Percentiles rank a stretch among this genome's conserved stretches.
phyloP scores from a whole-genome alignment of 768 basidiomycete species.

The Leccinum variicolor region DNA sequence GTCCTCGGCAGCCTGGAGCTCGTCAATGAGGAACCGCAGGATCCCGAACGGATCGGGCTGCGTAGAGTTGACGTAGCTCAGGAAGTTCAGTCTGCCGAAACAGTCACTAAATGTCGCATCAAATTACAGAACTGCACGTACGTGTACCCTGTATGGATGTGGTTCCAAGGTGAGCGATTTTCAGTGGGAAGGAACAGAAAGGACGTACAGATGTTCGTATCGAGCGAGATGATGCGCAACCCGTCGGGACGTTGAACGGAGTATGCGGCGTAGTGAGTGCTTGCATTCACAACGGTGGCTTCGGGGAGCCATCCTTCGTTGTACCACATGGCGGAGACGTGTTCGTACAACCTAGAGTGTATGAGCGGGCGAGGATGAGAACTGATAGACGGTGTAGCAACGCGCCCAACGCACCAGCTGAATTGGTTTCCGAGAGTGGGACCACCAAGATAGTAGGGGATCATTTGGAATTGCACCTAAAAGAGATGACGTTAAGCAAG shows the following conservation, averaged over 20 bases:
- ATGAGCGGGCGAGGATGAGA: neutral
- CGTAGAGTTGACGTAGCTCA: slow-evolving; percentile 47
- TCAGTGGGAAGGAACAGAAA: slow-evolving; percentile 9
- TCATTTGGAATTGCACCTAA: slow-evolving; percentile 31
- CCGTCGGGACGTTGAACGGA: slow-evolving; percentile 42
- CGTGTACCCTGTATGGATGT: slow-evolving; percentile 30
- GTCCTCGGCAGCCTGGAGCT: slow-evolving; percentile 52
- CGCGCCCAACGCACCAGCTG: slow-evolving; percentile 34
- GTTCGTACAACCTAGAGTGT: slow-evolving; percentile 44
- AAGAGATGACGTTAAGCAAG: neutral
- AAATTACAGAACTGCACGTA: slow-evolving; percentile 16
- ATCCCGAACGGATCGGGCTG: slow-evolving; percentile 46
- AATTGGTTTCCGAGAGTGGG: slow-evolving; percentile 33
- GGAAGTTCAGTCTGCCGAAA: slow-evolving; percentile 38
- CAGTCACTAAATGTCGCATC: neutral
- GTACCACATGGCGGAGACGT: slow-evolving; percentile 44
- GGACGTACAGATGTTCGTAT: slow-evolving; percentile 47
- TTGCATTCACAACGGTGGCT: slow-evolving; percentile 35
- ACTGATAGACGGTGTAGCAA: neutral
- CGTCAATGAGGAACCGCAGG: slow-evolving; percentile 48
- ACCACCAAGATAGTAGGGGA: slow-evolving; percentile 37
- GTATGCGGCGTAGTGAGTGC: slow-evolving; percentile 47
- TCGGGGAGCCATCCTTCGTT: slow-evolving; percentile 44
- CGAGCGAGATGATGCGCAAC: slow-evolving; percentile 47
- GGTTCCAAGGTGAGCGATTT: neutral